Percentiles rank a stretch among this genome's conserved stretches.
These are phyloP conservation scores for Clonostachys chloroleuca DNA, from an alignment of 2,329 filamentous ascomycete genomes.

Conservation along the genomic window DNA sequence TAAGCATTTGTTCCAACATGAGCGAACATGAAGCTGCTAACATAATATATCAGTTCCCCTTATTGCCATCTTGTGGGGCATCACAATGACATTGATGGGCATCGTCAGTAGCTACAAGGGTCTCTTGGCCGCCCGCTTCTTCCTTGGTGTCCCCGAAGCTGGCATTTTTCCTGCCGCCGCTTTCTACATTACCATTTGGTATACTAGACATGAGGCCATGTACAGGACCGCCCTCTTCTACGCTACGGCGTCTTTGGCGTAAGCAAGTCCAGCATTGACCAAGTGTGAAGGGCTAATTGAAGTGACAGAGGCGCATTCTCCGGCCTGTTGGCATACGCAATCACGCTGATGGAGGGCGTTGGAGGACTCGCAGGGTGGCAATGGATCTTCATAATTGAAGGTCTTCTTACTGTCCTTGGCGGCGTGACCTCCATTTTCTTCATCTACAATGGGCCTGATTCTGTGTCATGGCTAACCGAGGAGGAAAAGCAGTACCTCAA, in stretches of 20 bases:
- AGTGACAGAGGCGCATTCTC: conserved; percentile 39
- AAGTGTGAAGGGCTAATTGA: neutral
- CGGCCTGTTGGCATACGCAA: conserved; percentile 67
- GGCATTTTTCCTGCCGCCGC: conserved; percentile 20
- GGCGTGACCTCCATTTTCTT: conserved; percentile 60
- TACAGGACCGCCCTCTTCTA: conserved; percentile 1
- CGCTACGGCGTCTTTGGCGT: conserved; percentile 1
- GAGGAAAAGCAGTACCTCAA: neutral
- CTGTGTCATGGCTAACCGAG: neutral
- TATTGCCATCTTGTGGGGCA: neutral
- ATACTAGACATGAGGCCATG: conserved; percentile 8
- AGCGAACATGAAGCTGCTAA: neutral
- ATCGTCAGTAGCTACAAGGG: conserved; percentile 3
- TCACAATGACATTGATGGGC: conserved; percentile 1
- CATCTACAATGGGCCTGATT: conserved; percentile 24
- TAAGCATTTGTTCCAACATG: neutral
- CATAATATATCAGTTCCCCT: neutral
- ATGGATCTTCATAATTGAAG: conserved; percentile 61
- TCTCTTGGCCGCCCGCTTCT: conserved; percentile 21
- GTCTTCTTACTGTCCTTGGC: conserved; percentile 59
- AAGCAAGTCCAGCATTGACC: neutral
- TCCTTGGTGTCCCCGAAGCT: conserved; percentile 22
- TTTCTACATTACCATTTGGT: conserved; percentile 25
- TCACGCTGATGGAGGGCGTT: conserved; percentile 65
- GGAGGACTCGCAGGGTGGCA: conserved; percentile 63